A percentile compares a stretch with the other conserved stretches of the same genome.
These are phyloP conservation scores for Lophium mytilinum DNA, from an alignment of 495 filamentous ascomycete genomes.

Conservation along the genomic window DNA sequence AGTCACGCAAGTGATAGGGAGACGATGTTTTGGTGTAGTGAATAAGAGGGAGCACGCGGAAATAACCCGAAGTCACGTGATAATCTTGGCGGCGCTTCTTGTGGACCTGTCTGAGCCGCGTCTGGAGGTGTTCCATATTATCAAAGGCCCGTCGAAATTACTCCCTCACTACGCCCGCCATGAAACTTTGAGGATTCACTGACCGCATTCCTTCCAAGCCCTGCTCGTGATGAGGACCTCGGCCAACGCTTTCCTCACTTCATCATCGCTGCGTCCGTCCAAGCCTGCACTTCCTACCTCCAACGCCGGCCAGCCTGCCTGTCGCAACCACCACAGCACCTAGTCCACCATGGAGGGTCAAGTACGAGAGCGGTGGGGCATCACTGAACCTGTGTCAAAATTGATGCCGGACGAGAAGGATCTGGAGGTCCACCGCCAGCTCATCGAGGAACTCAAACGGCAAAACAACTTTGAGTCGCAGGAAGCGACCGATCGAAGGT, in stretches of 20 bases:
- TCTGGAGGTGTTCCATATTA: too few species aligned
- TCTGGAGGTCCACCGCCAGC: conserved; percentile 61
- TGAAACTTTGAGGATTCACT: too few species aligned
- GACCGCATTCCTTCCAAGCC: not conserved
- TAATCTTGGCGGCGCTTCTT: too few species aligned
- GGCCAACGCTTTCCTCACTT: not conserved
- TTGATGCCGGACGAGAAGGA: conserved; percentile 67
- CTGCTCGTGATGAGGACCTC: not conserved
- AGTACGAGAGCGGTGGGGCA: conserved; percentile 48
- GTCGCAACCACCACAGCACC: not conserved
- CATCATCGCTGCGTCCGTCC: not conserved
- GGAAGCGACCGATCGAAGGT: conserved; percentile 74
- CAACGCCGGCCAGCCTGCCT: not conserved
- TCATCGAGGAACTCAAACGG: conserved; percentile 71
- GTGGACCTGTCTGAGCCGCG: too few species aligned
- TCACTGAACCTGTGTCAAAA: conserved; percentile 76
- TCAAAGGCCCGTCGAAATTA: too few species aligned
- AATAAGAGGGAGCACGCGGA: too few species aligned
- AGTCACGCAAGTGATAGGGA: too few species aligned
- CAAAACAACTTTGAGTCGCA: conserved; percentile 86
- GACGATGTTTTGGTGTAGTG: too few species aligned
- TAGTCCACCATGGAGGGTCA: conserved; percentile 13
- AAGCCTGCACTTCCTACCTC: not conserved
- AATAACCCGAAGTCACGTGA: too few species aligned
- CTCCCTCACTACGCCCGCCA: too few species aligned